Base-by-base conservation (phyloP, 345 rosid species). In the Linum usitatissimum region DNA sequence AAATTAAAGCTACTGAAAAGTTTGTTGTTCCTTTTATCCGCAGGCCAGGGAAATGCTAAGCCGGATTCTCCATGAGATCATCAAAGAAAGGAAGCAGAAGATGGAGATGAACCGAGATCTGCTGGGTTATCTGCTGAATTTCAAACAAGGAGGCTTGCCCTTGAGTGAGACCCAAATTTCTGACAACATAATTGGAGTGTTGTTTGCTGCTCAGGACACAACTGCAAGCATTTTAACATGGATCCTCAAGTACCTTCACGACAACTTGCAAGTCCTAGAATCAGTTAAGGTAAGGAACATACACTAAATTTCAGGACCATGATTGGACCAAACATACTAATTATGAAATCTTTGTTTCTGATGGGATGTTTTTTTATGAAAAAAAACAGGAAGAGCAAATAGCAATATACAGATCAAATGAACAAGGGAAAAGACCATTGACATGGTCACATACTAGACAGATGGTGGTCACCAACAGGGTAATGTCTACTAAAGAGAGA, bases 141-240 rank as follows among this genome's bases (percentile, higher is more conserved):
- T 55, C 58, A 55, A 18, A 42, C 3, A 18, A 18, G 30, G 18
- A 55, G 18, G 18, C 3, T 23, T 23, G 15, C n/a, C n/a, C n/a
- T 55, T 55, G 30, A 18, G 3, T 3, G 62, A 59, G n/a, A 36
- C 31, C 7, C 45, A 59, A 14, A 34, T 59, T n/a, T 38, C 62
- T 1, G 62, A 59, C 38, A 59, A 59, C 42, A 59, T 59, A 14
- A 59, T 59, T 30, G 62, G 62, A 6, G 62, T 59, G 3, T 9
- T 59, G 6, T 59, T 59, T 59, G 62, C 62, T 13, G 62, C 62
- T 59, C 62, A 59, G 48, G 62, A 59, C 62, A 59, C 62, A 5
- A 59, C 62, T 5, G 62, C 62, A 8, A 59, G 62, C 38, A 8
- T 36, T 48, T 17, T 59, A 8, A 59, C 62, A 13, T 59, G 62